Evolutionary conservation across 345 rosid species (phyloP), one percentile per base, ranked within the genome.

Genomic region (Citrus hindsii): DNA sequence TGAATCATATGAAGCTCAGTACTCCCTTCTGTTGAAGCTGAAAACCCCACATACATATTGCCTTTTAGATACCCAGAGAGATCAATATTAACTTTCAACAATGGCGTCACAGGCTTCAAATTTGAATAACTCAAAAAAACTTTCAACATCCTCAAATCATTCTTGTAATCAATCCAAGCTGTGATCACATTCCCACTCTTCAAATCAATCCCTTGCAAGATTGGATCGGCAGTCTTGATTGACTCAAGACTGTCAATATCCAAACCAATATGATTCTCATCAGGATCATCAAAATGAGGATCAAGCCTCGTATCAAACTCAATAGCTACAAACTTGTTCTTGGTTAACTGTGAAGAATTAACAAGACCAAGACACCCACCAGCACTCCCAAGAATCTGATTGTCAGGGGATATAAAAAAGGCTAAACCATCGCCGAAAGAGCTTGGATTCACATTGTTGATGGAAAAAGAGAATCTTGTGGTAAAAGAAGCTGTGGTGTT

Each of bases 21-120:
- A 76, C 97, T 94, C 56, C 98, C 97, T 85, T 97, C 99, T 2
- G 96, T 94, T 40, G 99, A 93, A 37, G 92, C 99, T 0, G 99
- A 90, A 80, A 97, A 94, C 7, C 99, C 99, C 38, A 85, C 93
- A 48, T 86, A 92, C 92, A 87, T 88, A 58, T 62, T 77, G 66
- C 86, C 91, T 61, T 85, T 85, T 38, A 93, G 89, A 71, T 85
- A 86, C 48, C 65, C 86, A 19, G 97, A 90, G 66, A 94, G 93
- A 75, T 94, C 98, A 51, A 92, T 60, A 32, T 86, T 76, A 6
- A 90, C 93, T 4, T 85, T 72, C 25, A 94, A 77, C 4, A 93
- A 61, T 7, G 99, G 92, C 42, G 76, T 83, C 65, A 69, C 66
- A 5, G 99, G 98, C 86, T 87, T 97, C n/a, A 62, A 33, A 83